These are phyloP conservation scores for Cyclotella cryptica DNA, from an alignment of 108 stramenopile species.

Conservation along the genomic window DNA sequence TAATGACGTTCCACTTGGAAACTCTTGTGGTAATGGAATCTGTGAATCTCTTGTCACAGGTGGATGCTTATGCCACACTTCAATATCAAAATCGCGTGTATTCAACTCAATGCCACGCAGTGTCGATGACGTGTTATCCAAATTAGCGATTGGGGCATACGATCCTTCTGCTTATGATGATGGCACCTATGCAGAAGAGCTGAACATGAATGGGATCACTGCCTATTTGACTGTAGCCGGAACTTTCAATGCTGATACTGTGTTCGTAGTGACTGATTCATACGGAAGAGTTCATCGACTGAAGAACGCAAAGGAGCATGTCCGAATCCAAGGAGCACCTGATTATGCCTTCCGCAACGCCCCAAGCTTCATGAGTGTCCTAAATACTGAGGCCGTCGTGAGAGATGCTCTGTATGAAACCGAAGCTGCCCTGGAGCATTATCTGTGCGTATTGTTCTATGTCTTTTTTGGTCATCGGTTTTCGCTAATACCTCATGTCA, in stretches of 20 bases:
- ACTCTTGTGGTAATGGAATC: constrained; percentile 32
- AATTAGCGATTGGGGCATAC: constrained; percentile 46
- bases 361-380: constrained; percentile 55
- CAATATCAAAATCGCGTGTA: constrained; percentile 28
- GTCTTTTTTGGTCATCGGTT: background rate
- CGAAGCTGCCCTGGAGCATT: constrained; percentile 60
- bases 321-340: constrained; percentile 30
- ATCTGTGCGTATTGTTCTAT: constrained; percentile 24
- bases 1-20: constrained; percentile 39
- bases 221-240: constrained; percentile 39
- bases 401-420: constrained; percentile 61
- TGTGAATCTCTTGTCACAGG: constrained; percentile 40
- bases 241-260: constrained; percentile 32
- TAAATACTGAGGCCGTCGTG: constrained; percentile 42
- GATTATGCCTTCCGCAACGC: constrained; percentile 55
- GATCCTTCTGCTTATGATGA: constrained; percentile 38
- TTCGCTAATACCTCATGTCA: background rate
- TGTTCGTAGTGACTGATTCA: constrained; percentile 43
- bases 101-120: constrained; percentile 48
- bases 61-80: constrained; percentile 46
- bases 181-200: constrained; percentile 19
- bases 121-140: constrained; percentile 50
- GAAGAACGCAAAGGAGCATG: constrained; percentile 39
- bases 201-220: constrained; percentile 38
- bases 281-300: constrained; percentile 25